Percentiles rank a stretch among this genome's conserved stretches.
Evolutionary conservation across 2,329 filamentous ascomycete species (phyloP).

Genomic region (Chrysoporthe cubensis): DNA sequence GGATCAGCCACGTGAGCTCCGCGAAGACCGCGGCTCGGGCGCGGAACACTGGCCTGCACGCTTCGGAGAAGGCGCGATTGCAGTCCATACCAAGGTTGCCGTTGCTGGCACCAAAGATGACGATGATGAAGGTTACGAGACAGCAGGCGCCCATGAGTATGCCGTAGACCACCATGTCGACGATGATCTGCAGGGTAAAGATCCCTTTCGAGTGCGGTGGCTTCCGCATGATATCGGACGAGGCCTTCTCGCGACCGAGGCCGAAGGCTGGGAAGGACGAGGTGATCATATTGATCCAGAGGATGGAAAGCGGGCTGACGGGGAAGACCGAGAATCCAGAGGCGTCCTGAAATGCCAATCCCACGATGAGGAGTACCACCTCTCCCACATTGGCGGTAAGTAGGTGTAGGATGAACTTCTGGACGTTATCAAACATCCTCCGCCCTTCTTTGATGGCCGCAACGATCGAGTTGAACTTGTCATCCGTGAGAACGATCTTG

Average conservation of each 20-base stretch:
- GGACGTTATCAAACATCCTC: slow-evolving; percentile 86
- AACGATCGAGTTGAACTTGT: slow-evolving; percentile 87
- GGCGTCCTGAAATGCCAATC: slow-evolving; percentile 78
- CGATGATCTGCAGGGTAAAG: slow-evolving; percentile 76
- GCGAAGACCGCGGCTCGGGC: slow-evolving; percentile 76
- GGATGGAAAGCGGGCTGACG: slow-evolving; percentile 80
- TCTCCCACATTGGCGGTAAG: slow-evolving; percentile 83
- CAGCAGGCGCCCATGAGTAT: slow-evolving; percentile 75
- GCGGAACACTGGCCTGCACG: slow-evolving; percentile 66
- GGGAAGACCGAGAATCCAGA: slow-evolving; percentile 80
- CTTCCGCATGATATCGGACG: slow-evolving; percentile 76
- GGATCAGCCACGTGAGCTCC: slow-evolving; percentile 73
- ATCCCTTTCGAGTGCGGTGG: slow-evolving; percentile 78
- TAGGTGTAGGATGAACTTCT: slow-evolving; percentile 83
- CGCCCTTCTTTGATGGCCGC: slow-evolving; percentile 82
- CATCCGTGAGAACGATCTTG: slow-evolving; percentile 82
- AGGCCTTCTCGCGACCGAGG: slow-evolving; percentile 77
- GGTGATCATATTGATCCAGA: slow-evolving; percentile 95
- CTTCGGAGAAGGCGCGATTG: slow-evolving; percentile 61
- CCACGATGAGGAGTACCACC: slow-evolving; percentile 79
- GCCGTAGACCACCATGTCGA: slow-evolving; percentile 82
- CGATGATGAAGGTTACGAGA: slow-evolving; percentile 67
- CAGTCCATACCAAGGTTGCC: slow-evolving; percentile 63
- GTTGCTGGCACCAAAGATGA: slow-evolving; percentile 60
- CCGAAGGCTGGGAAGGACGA: slow-evolving; percentile 88